A percentile compares a stretch with the other conserved stretches of the same genome.
Conservation (phyloP, 768 basidiomycete genomes). For the Jaapia argillacea region DNA sequence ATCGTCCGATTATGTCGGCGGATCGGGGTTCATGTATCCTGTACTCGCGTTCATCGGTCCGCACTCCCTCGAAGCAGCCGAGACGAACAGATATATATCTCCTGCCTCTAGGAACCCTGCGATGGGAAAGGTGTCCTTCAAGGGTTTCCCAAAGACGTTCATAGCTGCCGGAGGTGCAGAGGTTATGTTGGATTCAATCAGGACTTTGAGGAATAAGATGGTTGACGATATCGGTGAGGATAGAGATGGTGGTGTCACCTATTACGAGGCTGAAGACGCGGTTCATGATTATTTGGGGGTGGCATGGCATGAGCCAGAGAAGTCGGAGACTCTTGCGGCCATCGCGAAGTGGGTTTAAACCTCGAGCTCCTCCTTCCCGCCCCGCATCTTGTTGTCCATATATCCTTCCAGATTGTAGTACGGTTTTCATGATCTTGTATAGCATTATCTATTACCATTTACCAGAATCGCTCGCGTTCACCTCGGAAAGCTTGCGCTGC, state of each 20-base stretch:
- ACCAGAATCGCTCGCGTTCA: no score
- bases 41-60: slow-evolving; percentile 19
- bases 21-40: not conserved
- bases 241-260: slow-evolving; percentile 34
- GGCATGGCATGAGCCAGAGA: slow-evolving; percentile 19
- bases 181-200: slow-evolving; percentile 40
- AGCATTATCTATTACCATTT: no score
- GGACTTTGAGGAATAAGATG: slow-evolving; percentile 38
- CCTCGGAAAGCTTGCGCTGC: no score
- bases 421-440: no score
- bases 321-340: slow-evolving; percentile 11
- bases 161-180: slow-evolving; percentile 50
- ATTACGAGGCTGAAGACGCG: slow-evolving; percentile 39
- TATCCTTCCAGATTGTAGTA: no score
- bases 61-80: slow-evolving; percentile 34
- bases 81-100: slow-evolving; percentile 45
- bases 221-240: slow-evolving; percentile 33
- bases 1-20: slow-evolving; percentile 19
- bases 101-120: slow-evolving; percentile 37
- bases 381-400: no score
- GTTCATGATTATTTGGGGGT: slow-evolving; percentile 20
- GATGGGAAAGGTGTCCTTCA: slow-evolving; percentile 27
- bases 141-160: slow-evolving; percentile 53
- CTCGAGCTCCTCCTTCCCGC: no score
- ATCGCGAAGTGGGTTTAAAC: slow-evolving; percentile 14